Base-by-base conservation (phyloP, 768 basidiomycete genomes). In the Trametes villosa region DNA sequence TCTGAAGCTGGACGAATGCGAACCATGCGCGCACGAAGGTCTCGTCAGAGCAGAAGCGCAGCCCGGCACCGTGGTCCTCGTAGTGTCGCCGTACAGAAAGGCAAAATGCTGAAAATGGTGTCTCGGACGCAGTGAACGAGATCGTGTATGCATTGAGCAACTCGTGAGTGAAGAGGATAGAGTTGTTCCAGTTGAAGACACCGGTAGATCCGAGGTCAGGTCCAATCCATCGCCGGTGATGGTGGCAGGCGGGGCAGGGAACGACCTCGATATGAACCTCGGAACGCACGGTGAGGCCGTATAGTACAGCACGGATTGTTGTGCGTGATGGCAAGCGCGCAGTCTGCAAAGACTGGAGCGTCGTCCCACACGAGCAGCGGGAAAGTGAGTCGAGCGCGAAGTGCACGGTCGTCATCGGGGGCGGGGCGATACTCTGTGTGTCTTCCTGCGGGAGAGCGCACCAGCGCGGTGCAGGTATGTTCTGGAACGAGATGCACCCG, bases 131-230 rank as follows among this genome's bases (percentile, higher is more conserved):
- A 1, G 65, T 64, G 47, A 55, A 66, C 5, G 49, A 22, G 33
- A 38, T 63, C 1, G 67, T 68, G 46, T 57, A 68, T 18, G 56
- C 40, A 42, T 68, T 61, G 20, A 68, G 59, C 5, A 68, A 55
- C 40, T 68, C 65, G 22, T 68, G 67, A 2, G 67, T 54, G 59
- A 66, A 68, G 7, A 62, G 30, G 17, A 52, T 34, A 2, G n/a
- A 11, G 34, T 68, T 68, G 46, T 66, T 68, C 58, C 50, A 59
- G 34, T 66, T 68, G 53, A 68, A 61, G 17, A 68, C 20, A 4
- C 59, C 64, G 24, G 50, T 8, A 7, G 31, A 11, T 1, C 55
- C 33, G 3, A 57, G 53, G 44, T 68, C 65, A 11, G 67, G 62
- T 8, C 67, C 67, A 13, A 61, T 54, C 11, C 3, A 50, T 1